Evolutionary conservation across 2,329 filamentous ascomycete genomes (phyloP), one percentile per base, ranked within the genome.

Genomic region (Exserohilum rostratum): DNA sequence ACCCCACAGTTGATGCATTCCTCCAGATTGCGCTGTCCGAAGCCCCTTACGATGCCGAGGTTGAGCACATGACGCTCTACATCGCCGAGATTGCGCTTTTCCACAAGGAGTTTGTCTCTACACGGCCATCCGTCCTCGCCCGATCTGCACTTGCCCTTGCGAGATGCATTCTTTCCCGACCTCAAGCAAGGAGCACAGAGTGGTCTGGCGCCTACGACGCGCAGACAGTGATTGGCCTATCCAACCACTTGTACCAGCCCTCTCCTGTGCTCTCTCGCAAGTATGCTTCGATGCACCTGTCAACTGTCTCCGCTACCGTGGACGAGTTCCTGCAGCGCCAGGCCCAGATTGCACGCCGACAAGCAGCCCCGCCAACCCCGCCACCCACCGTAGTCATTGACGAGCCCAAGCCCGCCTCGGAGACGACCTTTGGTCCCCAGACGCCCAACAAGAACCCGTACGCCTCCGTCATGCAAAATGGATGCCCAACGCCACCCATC

Each of bases 51-150:
- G 91, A 96, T 74, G 83, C 87, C 20, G 93, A 97, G 77, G 89
- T 96, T 18, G 91, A 98, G 79, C 89, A 96, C 77, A 93, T 99
- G 90, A 88, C 93, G 15, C 84, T 90, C 60, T 99, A 98, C 80
- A 89, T 99, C 59, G 89, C 90, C 72, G 95, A 99, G 79, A 93
- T 98, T 68, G 91, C 93, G 40, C 82, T 98, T 37, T 99, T 97
- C 79, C 91, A 98, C 80, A 90, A 93, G 70, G 95, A 98, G 64
- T 99, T 99, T 69, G 93, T 99, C 59, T 95, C 93, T 13, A 92
- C 90, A 51, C 89, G 89, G 70, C 92, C 95, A 17, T 96, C 93
- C 0, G 88, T 93, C 62, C 91, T 99, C 83, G 93, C 95, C 39
- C 85, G 91, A 63, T 89, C 92, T 38, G 91, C 93, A 10, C 82